Percentiles rank a stretch among this genome's conserved stretches.
Evolutionary conservation across 2,329 filamentous ascomycete genomes (phyloP).

Genomic region (Phialophora macrospora): DNA sequence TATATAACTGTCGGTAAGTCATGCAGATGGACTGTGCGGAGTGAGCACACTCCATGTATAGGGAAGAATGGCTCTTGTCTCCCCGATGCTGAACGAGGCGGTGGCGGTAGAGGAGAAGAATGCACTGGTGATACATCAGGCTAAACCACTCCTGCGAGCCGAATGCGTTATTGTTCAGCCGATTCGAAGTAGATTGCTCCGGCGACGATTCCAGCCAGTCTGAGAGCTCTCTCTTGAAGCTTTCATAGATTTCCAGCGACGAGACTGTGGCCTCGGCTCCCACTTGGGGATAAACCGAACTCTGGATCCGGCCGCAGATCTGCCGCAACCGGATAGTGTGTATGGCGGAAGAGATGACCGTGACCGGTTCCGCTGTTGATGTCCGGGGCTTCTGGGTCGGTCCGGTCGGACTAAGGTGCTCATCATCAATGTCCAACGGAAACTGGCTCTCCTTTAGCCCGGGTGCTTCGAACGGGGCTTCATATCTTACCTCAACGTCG

Average conservation of each 20-base stretch:
- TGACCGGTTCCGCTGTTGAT: not conserved
- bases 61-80: not conserved
- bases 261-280: not conserved
- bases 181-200: conserved; percentile 26
- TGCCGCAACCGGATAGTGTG: not conserved
- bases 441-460: not conserved
- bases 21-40: not conserved
- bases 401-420: not conserved
- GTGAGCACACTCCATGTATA: not conserved
- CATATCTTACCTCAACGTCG: conserved; percentile 40
- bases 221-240: not conserved
- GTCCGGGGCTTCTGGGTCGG: not conserved
- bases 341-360: not conserved
- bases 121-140: conserved; percentile 48
- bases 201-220: not conserved
- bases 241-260: not conserved
- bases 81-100: not conserved
- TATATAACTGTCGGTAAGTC: conserved; percentile 5
- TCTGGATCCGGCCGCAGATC: not conserved
- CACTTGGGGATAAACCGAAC: not conserved
- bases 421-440: conserved; percentile 1
- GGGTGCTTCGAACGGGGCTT: not conserved
- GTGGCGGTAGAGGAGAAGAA: conserved; percentile 47
- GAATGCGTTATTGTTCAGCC: conserved; percentile 41
- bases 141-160: conserved; percentile 48